Evolutionary conservation across 805 yeast species (phyloP), one percentile per base, ranked within the genome.

Genomic region (Novakomyces olei): DNA sequence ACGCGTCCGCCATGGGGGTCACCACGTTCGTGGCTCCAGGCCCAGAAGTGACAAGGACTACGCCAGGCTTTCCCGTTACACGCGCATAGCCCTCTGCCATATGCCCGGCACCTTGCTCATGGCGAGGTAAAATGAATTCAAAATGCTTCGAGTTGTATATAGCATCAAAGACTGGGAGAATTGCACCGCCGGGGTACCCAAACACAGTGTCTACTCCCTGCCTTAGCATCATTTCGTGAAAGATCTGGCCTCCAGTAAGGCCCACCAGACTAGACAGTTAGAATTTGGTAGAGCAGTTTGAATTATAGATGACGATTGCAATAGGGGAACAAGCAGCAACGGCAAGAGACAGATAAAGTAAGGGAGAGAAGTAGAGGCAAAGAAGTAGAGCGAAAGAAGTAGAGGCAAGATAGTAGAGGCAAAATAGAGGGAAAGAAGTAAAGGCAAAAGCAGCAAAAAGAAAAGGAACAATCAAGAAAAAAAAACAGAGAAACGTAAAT

Each of bases 71-170:
- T 37, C 96, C 98, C 14, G 70, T 58, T 26, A 92, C 98, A 44
- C 92, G 67, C 36, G 98, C 95, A 45, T 88, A 88, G 38, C 98
- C 98, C 59, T 88, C 95, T 36, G 98, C 98, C 96, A 88, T 88
- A 57, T 88, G 98, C 34, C 98, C 98, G 12, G 96, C 98, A 53
- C 98, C 98, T 58, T 88, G 98, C 57, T 88, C 98, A 54, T 88
- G 96, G 47, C 91, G 69, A 31, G 98, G 98, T 41, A 88, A 61
- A 36, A 88, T 78, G 50, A 88, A 88, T 44, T 73, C 69, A 64
- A 88, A 85, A 48, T 76, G 69, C 36, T 73, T 71, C 15, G 93
- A 77, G 60, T 85, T 76, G 63, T 75, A 78, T 44, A 88, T 88
- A 43, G 96, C 96, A 52, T 88, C 98, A 50, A 76, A 88, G 17